phyloP scores from a whole-genome alignment of 2,329 filamentous ascomycete species.

The Colletotrichum higginsianum region DNA sequence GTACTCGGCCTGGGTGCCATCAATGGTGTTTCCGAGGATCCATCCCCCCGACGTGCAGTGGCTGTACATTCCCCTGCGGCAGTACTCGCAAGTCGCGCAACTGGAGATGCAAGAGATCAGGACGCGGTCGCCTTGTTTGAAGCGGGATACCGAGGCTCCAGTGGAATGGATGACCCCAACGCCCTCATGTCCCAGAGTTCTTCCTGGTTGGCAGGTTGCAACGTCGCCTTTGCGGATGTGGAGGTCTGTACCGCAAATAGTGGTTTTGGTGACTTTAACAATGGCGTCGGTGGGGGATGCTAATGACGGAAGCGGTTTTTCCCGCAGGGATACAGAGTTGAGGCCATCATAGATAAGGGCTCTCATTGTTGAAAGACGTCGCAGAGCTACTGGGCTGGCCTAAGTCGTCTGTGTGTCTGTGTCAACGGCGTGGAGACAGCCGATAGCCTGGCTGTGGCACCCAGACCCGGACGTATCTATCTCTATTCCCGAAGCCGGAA shows the following conservation, averaged over 20 bases:
- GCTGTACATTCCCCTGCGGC: constrained; percentile 64
- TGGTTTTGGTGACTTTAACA: constrained; percentile 52
- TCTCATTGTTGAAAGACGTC: constrained; percentile 55
- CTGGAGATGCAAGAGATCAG: constrained; percentile 53
- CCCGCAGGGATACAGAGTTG: constrained; percentile 53
- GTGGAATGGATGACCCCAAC: constrained; percentile 55
- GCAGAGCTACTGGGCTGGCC: neutral
- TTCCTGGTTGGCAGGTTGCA: constrained; percentile 44
- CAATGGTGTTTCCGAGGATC: constrained; percentile 66
- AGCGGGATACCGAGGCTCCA: constrained; percentile 52
- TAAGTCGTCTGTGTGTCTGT: neutral
- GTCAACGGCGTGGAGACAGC: neutral
- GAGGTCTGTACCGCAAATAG: constrained; percentile 55
- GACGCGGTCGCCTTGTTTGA: constrained; percentile 57
- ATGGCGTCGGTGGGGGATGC: constrained; percentile 51
- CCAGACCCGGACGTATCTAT: neutral
- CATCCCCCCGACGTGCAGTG: constrained; percentile 69
- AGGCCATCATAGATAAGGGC: constrained; percentile 60
- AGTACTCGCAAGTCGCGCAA: constrained; percentile 67
- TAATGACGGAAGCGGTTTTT: constrained; percentile 49
- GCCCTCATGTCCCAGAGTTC: constrained; percentile 56
- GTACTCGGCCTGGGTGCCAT: constrained; percentile 71
- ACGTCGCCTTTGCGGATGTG: constrained; percentile 52
- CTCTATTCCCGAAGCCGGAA: neutral
- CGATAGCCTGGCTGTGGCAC: too few species aligned